Evolutionary conservation across 106 monocot genomes (phyloP).

Genomic region (Allium sativum): DNA sequence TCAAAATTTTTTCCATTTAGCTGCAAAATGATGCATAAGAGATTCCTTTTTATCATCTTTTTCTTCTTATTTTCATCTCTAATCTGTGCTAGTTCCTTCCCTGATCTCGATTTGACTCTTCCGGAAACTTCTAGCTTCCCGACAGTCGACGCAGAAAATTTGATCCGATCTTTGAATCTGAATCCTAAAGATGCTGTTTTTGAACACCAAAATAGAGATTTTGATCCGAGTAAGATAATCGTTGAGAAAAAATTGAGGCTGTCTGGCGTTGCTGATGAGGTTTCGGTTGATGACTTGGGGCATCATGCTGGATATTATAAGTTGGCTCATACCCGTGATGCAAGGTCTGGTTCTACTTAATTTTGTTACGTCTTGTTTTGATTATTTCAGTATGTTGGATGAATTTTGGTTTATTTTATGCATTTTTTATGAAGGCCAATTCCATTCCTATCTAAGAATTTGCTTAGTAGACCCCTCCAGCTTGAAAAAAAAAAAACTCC

Average conservation of each 20-base stretch:
- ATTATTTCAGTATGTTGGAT: too few relatives aligned
- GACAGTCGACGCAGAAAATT: slow-evolving; percentile 33
- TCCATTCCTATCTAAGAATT: too few relatives aligned
- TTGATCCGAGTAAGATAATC: slow-evolving; percentile 17
- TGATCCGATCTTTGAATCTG: slow-evolving; percentile 78
- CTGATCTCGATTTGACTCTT: slow-evolving; percentile 18
- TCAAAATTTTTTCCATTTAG: too few relatives aligned
- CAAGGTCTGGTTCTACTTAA: slow-evolving; percentile 27
- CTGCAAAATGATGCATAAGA: too few relatives aligned
- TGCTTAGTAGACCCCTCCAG: too few relatives aligned
- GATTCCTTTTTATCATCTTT: neutral
- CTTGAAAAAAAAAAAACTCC: too few relatives aligned
- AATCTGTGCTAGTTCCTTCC: neutral
- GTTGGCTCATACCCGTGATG: slow-evolving; percentile 56
- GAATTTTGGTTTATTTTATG: too few relatives aligned
- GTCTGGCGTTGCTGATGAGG: slow-evolving; percentile 22
- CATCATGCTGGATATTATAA: slow-evolving; percentile 85
- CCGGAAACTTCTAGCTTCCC: slow-evolving; percentile 31
- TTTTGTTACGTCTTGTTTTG: too few relatives aligned
- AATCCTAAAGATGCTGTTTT: slow-evolving; percentile 35
- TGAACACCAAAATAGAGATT: neutral
- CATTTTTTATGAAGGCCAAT: too few relatives aligned
- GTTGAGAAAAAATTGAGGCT: slow-evolving; percentile 42
- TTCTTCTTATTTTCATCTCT: slow-evolving; percentile 1
- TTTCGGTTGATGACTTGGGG: slow-evolving; percentile 38